These are phyloP conservation scores for Irpex sp. DNA, from an alignment of 1,284 basidiomycete species.

Conservation along the genomic window DNA sequence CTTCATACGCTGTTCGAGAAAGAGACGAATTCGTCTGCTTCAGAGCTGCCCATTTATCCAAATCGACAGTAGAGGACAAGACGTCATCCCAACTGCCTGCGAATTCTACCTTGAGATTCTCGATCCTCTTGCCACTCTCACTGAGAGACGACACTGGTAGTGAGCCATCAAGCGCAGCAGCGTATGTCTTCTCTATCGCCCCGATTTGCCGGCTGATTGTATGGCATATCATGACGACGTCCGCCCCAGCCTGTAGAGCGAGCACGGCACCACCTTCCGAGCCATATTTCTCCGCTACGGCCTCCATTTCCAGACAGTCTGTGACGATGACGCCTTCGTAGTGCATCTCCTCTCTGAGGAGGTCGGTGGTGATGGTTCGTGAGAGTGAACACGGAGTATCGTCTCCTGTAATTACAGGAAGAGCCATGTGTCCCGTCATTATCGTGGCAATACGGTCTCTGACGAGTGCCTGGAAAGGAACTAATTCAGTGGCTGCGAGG, in stretches of 20 bases:
- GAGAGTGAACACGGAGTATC: slow-evolving; percentile 59
- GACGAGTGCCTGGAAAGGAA: slow-evolving; percentile 52
- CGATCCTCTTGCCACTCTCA: slow-evolving; percentile 43
- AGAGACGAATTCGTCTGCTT: slow-evolving; percentile 38
- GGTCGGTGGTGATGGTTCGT: slow-evolving; percentile 42
- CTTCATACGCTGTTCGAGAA: slow-evolving; percentile 44
- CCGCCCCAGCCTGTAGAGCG: slow-evolving; percentile 57
- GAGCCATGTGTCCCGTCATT: slow-evolving; percentile 72
- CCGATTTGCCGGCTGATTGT: slow-evolving; percentile 48
- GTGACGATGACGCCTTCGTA: slow-evolving; percentile 60
- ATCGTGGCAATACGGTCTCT: slow-evolving; percentile 43
- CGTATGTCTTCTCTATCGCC: slow-evolving; percentile 48
- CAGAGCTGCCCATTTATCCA: slow-evolving; percentile 29
- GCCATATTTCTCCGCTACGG: slow-evolving; percentile 52
- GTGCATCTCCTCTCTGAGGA: slow-evolving; percentile 46
- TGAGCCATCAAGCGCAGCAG: slow-evolving; percentile 40
- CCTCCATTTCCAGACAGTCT: slow-evolving; percentile 71
- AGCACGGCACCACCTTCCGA: slow-evolving; percentile 50
- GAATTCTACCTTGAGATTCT: slow-evolving; percentile 46
- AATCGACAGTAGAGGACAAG: slow-evolving; percentile 25
- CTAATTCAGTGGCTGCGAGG: slow-evolving; percentile 46
- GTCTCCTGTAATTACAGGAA: slow-evolving; percentile 50
- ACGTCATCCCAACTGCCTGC: slow-evolving; percentile 44
- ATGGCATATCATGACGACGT: slow-evolving; percentile 72
- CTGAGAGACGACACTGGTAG: slow-evolving; percentile 37